A percentile compares a stretch with the other conserved stretches of the same genome.
These are phyloP conservation scores for Hysterangium stoloniferum DNA, from an alignment of 768 basidiomycete species.

Conservation along the genomic window DNA sequence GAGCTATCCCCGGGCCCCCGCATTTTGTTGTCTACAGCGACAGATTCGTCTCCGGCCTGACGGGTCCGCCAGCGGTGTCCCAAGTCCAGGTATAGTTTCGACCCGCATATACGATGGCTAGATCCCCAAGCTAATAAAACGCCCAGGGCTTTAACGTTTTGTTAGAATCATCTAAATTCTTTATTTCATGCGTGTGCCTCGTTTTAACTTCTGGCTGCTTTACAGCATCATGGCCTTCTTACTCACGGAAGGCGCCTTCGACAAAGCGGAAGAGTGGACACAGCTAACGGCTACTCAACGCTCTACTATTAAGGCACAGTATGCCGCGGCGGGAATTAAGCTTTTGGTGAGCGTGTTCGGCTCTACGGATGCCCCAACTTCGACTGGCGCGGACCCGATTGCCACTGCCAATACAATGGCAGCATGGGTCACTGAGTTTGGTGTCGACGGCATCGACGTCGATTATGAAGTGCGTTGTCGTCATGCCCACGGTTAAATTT, in stretches of 20 bases:
- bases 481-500: not conserved
- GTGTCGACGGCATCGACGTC: conserved; percentile 65
- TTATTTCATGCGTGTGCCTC: not conserved
- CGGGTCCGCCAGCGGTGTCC: conserved; percentile 41
- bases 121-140: not conserved
- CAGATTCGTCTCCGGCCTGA: conserved; percentile 34
- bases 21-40: conserved; percentile 41
- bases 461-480: conserved; percentile 48
- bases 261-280: conserved; percentile 54
- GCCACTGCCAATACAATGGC: conserved; percentile 57
- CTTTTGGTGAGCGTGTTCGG: conserved; percentile 60
- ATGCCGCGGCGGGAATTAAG: conserved; percentile 50
- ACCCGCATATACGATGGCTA: not conserved
- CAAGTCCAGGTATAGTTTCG: conserved; percentile 30
- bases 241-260: conserved; percentile 46
- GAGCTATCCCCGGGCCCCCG: conserved; percentile 39
- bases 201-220: too few species aligned
- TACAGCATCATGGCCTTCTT: conserved; percentile 39
- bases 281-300: conserved; percentile 38
- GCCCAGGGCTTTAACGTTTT: conserved; percentile 52
- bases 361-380: conserved; percentile 47
- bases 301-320: conserved; percentile 40
- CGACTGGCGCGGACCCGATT: conserved; percentile 49
- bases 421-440: conserved; percentile 51
- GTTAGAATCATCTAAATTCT: conserved; percentile 19